Evolutionary conservation across 805 yeast species (phyloP), one percentile per base, ranked within the genome.

Genomic region (Candida germanica): DNA sequence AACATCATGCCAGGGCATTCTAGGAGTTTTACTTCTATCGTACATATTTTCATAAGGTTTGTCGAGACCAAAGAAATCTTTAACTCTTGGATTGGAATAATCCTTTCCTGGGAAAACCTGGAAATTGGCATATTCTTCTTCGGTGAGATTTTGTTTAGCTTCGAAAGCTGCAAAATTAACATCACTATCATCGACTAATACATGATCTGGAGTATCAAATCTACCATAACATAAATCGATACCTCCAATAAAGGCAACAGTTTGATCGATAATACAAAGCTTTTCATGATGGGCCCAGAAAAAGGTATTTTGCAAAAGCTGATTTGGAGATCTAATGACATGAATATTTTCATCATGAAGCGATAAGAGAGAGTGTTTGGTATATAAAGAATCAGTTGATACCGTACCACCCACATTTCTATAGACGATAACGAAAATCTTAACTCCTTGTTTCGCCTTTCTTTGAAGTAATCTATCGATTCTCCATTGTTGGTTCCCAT

Each of bases 1-100:
- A 25, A 93, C 87, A 71, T 93, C 99, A 59, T 93, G 99, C 99
- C 98, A 93, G 7, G 98, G 98, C 99, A 93, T 93, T 50, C 99
- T 76, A 2, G 98, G 98, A 14, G 77, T 73, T 13, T 58, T 58
- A 11, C 73, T 67, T 42, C 99, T 74, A 58, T 93, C 95, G 53
- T 87, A 87, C 93, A 91, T 83, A 15, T 87, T 86, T 33, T 87
- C 94, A 51, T 81, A 87, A 2, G 98, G 98, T 48, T 80, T 78
- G 44, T 88, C 87, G 39, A 93, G 69, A 3, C 73, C 81, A 52
- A 58, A 75, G 56, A 93, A 93, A 57, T 93, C 99, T 50, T 83
- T 82, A 11, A 85, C 87, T 46, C 98, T 75, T 3, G 98, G 96
- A 56, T 93, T 93, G 0, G 98, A 89, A 57, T 93, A 93, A 61